These are phyloP conservation scores for Pseudopediastrum boryanum DNA, from an alignment of 139 green algal genomes.

Conservation along the genomic window DNA sequence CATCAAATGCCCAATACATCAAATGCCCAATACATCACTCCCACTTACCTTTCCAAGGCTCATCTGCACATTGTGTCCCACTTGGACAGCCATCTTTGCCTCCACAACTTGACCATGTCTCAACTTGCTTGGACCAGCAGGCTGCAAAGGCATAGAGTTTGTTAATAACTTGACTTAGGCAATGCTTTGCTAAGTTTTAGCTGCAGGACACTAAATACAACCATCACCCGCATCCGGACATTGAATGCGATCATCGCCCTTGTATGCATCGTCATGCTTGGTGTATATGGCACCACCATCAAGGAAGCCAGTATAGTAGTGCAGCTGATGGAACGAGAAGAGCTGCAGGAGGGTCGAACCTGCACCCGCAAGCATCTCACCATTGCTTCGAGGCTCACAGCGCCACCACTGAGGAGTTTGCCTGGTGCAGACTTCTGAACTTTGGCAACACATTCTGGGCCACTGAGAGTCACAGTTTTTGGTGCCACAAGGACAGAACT, in stretches of 20 bases:
- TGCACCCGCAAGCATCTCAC: conserved; percentile 8
- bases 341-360: too few relatives aligned
- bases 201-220: too few relatives aligned
- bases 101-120: conserved; percentile 19
- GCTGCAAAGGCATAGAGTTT: conserved; percentile 4
- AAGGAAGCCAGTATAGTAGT: too few relatives aligned
- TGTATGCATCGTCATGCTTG: too few relatives aligned
- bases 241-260: too few relatives aligned
- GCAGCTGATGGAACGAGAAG: too few relatives aligned
- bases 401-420: conserved; percentile 13
- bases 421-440: conserved; percentile 11
- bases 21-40: too few relatives aligned
- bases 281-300: too few relatives aligned
- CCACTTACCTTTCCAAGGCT: conserved; percentile 4
- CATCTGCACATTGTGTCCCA: neutral
- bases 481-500: conserved; percentile 18
- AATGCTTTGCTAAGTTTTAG: too few relatives aligned
- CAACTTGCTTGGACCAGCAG: conserved; percentile 4
- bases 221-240: too few relatives aligned
- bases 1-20: too few relatives aligned
- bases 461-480: conserved; percentile 24
- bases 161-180: too few relatives aligned
- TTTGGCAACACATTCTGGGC: conserved; percentile 16
- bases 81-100: neutral
- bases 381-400: neutral